These are phyloP conservation scores for Beauveria bassiana DNA, from an alignment of 2,329 filamentous ascomycete species.

Conservation along the genomic window DNA sequence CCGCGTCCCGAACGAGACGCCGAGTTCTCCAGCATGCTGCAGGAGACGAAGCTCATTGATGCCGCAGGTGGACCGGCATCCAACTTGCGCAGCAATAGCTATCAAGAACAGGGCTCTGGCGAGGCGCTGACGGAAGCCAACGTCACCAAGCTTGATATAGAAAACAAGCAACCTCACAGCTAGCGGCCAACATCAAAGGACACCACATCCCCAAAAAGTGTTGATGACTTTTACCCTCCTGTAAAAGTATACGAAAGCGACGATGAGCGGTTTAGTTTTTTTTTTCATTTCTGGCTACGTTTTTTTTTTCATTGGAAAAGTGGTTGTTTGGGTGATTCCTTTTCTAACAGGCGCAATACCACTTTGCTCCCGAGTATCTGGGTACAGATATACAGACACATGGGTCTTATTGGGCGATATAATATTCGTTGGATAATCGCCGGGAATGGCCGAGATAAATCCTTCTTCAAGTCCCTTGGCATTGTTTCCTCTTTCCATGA, in stretches of 20 bases:
- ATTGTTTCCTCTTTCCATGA: neutral
- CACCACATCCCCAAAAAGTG: neutral
- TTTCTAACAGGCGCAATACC: neutral
- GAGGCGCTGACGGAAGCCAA: conserved; percentile 48
- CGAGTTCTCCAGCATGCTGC: conserved; percentile 35
- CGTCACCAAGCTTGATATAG: conserved; percentile 37
- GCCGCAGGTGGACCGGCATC: conserved; percentile 32
- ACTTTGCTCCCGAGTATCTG: neutral
- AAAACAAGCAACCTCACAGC: conserved; percentile 18
- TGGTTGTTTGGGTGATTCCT: neutral
- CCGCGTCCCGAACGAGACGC: conserved; percentile 29
- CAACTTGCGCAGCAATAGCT: conserved; percentile 25
- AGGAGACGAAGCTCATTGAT: conserved; percentile 40
- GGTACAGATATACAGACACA: neutral
- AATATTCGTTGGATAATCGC: neutral
- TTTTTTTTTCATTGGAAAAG: neutral
- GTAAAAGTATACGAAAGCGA: neutral
- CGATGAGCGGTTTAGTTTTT: neutral
- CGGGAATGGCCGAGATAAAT: neutral
- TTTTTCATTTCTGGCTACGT: neutral
- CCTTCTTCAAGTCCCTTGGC: neutral
- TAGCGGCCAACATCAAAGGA: neutral
- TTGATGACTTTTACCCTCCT: neutral
- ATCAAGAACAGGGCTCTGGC: conserved; percentile 27
- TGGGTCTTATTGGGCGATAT: neutral